Evolutionary conservation across 768 basidiomycete genomes (phyloP).

Genomic region (Leccinum barrowsii): DNA sequence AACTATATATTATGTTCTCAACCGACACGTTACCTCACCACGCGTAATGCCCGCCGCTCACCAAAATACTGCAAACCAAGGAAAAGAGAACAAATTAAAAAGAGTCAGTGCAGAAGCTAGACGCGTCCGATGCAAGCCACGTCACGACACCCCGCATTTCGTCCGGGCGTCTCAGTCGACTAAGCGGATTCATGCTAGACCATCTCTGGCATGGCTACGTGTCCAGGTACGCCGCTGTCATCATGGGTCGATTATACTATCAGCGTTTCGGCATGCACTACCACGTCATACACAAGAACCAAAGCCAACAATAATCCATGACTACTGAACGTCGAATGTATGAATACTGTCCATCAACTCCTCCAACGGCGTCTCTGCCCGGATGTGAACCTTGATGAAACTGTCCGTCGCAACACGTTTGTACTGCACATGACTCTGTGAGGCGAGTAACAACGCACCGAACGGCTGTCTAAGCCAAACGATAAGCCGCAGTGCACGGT

Average conservation of each 20-base stretch:
- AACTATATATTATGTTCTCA: neutral
- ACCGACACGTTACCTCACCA: constrained; percentile 17
- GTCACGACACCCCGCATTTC: constrained; percentile 68
- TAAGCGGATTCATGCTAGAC: constrained; percentile 67
- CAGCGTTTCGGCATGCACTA: too few relatives aligned
- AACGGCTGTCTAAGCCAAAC: too few relatives aligned
- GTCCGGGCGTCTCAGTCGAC: constrained; percentile 66
- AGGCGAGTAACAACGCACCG: too few relatives aligned
- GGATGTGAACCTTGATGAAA: too few relatives aligned
- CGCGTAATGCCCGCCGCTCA: constrained; percentile 30
- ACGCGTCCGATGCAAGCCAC: constrained; percentile 75
- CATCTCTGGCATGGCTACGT: constrained; percentile 62
- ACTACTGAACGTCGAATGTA: too few relatives aligned
- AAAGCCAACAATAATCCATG: too few relatives aligned
- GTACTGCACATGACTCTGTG: too few relatives aligned
- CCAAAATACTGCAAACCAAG: constrained; percentile 21
- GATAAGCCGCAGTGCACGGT: too few relatives aligned
- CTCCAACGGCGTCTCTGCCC: too few relatives aligned
- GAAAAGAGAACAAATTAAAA: neutral
- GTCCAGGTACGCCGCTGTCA: constrained; percentile 74
- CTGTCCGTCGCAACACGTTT: too few relatives aligned
- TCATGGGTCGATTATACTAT: constrained; percentile 38
- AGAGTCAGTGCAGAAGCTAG: constrained; percentile 63
- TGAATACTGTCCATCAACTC: too few relatives aligned
- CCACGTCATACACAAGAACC: too few relatives aligned